These are phyloP conservation scores for Tylopilus intermedius DNA, from an alignment of 768 basidiomycete genomes.

Conservation along the genomic window DNA sequence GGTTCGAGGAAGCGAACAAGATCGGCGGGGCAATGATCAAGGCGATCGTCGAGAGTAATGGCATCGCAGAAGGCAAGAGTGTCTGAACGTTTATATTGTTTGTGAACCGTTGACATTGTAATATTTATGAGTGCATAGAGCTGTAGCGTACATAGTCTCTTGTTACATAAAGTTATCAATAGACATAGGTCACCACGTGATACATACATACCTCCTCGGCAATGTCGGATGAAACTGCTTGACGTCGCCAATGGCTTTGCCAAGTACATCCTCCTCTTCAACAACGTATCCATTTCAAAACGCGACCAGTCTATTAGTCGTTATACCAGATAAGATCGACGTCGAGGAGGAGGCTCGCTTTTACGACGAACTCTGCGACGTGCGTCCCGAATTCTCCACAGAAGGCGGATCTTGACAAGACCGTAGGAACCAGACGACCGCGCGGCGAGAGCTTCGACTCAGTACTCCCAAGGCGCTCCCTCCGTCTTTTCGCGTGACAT, in stretches of 20 bases:
- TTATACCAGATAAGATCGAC: slow-evolving; percentile 56
- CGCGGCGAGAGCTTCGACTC: slow-evolving; percentile 2
- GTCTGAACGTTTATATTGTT: no score
- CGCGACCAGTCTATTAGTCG: slow-evolving; percentile 44
- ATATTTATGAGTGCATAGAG: no score
- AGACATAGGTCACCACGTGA: no score
- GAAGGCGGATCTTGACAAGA: not conserved
- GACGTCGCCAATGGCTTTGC: slow-evolving; percentile 3
- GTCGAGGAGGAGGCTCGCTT: slow-evolving; percentile 63
- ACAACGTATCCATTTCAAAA: slow-evolving; percentile 42
- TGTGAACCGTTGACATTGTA: no score
- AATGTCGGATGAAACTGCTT: no score
- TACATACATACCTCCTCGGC: no score
- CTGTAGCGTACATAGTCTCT: no score
- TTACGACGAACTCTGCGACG: slow-evolving; percentile 60
- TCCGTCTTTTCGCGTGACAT: slow-evolving; percentile 67
- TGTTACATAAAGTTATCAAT: no score
- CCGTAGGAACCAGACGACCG: slow-evolving; percentile 19
- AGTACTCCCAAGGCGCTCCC: slow-evolving; percentile 35
- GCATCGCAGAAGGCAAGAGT: not conserved
- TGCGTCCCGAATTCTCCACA: slow-evolving; percentile 14
- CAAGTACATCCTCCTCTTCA: slow-evolving; percentile 10
- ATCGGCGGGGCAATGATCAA: slow-evolving; percentile 88
- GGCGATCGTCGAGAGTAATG: slow-evolving; percentile 62
- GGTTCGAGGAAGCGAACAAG: slow-evolving; percentile 82